phyloP scores from a whole-genome alignment of 78 protist species.

The Kipferlia bialata region DNA sequence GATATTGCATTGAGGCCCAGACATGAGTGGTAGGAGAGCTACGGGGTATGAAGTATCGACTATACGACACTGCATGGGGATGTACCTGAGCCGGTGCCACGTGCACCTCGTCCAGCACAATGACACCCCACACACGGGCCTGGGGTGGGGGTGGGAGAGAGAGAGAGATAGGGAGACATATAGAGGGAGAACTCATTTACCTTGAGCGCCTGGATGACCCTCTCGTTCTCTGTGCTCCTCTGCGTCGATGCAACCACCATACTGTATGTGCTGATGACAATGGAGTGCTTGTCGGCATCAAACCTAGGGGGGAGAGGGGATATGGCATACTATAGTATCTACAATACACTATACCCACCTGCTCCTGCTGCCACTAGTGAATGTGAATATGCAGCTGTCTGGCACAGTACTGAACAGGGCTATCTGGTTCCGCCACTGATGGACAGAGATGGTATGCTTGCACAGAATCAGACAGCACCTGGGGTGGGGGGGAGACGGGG shows the following conservation, averaged over 20 bases:
- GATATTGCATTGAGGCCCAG: too few species aligned
- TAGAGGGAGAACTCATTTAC: too few species aligned
- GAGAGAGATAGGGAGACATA: too few species aligned
- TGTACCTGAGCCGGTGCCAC: slow-evolving; percentile 73
- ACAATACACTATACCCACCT: too few species aligned
- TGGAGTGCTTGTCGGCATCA: slow-evolving; percentile 13
- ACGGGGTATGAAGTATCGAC: too few species aligned
- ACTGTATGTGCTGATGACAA: slow-evolving; percentile 79
- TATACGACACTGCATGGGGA: too few species aligned
- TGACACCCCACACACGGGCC: slow-evolving; percentile 85
- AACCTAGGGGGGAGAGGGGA: too few species aligned
- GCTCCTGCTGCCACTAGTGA: slow-evolving; percentile 45
- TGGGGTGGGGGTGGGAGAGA: too few species aligned
- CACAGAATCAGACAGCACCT: background rate
- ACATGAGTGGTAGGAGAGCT: too few species aligned
- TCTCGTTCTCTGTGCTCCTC: slow-evolving; percentile 48
- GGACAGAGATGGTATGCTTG: slow-evolving; percentile 30
- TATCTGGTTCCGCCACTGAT: slow-evolving; percentile 83
- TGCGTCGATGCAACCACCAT: slow-evolving; percentile 67
- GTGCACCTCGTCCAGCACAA: slow-evolving; percentile 87
- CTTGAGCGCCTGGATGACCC: slow-evolving; percentile 45
- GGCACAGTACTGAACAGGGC: slow-evolving; percentile 55
- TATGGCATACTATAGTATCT: too few species aligned
- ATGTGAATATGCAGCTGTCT: slow-evolving; percentile 34
- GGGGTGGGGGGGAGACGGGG: background rate